Percentiles rank a stretch among this genome's conserved stretches.
These are phyloP conservation scores for Didymella exigua DNA, from an alignment of 2,329 filamentous ascomycete genomes.

Conservation along the genomic window DNA sequence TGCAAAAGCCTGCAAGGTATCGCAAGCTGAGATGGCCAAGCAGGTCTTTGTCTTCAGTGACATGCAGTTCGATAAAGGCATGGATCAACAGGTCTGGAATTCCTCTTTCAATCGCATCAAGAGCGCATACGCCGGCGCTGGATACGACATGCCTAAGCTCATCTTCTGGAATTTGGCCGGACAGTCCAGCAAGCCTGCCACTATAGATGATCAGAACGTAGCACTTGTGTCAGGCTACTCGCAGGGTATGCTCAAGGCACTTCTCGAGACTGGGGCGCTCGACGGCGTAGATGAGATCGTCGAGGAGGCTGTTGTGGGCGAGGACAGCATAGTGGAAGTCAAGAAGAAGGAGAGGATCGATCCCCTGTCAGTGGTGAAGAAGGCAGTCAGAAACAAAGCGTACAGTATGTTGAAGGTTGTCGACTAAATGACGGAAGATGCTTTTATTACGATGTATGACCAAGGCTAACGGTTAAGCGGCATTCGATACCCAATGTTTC, in stretches of 20 bases:
- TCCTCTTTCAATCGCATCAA: not conserved
- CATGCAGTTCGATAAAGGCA: not conserved
- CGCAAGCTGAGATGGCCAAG: not conserved
- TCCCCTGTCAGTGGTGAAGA: constrained; percentile 54
- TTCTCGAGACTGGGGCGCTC: constrained; percentile 59
- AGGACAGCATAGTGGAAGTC: constrained; percentile 35
- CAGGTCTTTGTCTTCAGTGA: not conserved
- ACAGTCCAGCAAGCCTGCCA: constrained; percentile 57
- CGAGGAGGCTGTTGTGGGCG: constrained; percentile 43
- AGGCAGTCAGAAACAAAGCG: constrained; percentile 59
- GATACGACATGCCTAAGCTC: constrained; percentile 1
- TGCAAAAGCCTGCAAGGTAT: not conserved
- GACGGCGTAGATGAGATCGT: constrained; percentile 49
- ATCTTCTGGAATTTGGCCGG: constrained; percentile 15
- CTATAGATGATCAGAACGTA: constrained; percentile 53
- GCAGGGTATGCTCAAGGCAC: constrained; percentile 64
- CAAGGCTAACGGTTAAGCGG: not conserved
- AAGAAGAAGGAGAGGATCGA: constrained; percentile 53
- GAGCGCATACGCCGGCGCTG: not conserved
- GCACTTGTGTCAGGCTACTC: constrained; percentile 62
- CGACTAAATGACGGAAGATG: not conserved
- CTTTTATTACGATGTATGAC: not conserved
- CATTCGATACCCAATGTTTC: not conserved
- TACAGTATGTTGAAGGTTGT: constrained; percentile 63
- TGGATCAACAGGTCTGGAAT: not conserved